These are phyloP conservation scores for Eimeria zaria DNA, from an alignment of 169 alveolate species.

Conservation along the genomic window DNA sequence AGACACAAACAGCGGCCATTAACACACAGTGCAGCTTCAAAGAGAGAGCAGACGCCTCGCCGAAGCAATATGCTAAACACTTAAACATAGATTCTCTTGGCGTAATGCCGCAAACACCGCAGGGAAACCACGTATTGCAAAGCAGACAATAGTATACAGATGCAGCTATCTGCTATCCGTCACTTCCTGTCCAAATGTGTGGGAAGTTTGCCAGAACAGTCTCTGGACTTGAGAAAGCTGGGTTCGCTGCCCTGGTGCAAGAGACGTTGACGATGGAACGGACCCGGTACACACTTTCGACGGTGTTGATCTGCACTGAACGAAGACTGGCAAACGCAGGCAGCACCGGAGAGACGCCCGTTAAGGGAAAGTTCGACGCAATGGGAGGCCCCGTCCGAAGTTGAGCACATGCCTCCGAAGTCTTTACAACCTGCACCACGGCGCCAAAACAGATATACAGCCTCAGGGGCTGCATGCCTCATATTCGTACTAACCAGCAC, in stretches of 20 bases:
- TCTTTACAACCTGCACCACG: conserved; percentile 31
- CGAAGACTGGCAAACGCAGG: conserved; percentile 58
- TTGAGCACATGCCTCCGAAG: conserved; percentile 11
- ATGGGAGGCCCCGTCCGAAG: conserved; percentile 38
- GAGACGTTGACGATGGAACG: background rate
- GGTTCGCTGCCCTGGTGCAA: background rate
- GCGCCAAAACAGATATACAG: background rate
- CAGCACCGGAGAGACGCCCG: conserved; percentile 61
- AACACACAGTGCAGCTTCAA: conserved; percentile 23
- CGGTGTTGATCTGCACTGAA: conserved; percentile 60
- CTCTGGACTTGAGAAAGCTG: background rate
- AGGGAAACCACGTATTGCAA: background rate
- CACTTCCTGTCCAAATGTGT: background rate
- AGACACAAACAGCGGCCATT: background rate
- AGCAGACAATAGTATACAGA: background rate
- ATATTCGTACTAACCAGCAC: background rate
- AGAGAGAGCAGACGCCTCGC: background rate
- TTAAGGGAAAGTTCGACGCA: conserved; percentile 28
- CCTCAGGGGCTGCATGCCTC: background rate
- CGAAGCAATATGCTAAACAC: background rate
- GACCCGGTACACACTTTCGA: conserved; percentile 42
- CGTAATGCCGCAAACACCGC: background rate
- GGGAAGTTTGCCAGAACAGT: background rate
- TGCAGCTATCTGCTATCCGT: background rate
- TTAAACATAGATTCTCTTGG: background rate